phyloP scores from a whole-genome alignment of 331 rosid species.

The Acacia pycnantha region DNA sequence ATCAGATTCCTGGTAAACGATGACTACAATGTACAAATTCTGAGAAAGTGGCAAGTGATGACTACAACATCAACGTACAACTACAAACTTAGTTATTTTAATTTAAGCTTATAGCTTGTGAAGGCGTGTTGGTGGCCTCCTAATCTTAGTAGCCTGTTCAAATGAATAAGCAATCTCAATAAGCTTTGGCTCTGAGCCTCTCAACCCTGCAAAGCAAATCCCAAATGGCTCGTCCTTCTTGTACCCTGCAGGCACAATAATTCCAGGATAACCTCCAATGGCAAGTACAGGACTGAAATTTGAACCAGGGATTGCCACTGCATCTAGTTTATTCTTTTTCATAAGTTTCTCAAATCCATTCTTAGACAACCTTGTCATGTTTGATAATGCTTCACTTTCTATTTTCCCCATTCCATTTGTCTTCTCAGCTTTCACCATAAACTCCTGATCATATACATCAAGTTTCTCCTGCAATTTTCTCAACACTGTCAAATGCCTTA shows the following conservation, averaged over 20 bases:
- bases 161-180: slow-evolving; percentile 68
- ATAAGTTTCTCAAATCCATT: slow-evolving; percentile 61
- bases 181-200: slow-evolving; percentile 65
- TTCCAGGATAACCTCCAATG: slow-evolving; percentile 68
- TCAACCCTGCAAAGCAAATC: slow-evolving; percentile 58
- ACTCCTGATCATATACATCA: slow-evolving; percentile 46
- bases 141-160: slow-evolving; percentile 64
- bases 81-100: background rate
- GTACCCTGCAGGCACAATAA: slow-evolving; percentile 70
- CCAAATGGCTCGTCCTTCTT: slow-evolving; percentile 55
- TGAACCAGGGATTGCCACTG: slow-evolving; percentile 48
- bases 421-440: slow-evolving; percentile 45
- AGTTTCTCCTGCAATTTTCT: slow-evolving; percentile 51
- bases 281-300: slow-evolving; percentile 37
- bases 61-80: background rate
- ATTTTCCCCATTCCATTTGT: slow-evolving; percentile 46
- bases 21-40: background rate
- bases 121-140: slow-evolving; percentile 54
- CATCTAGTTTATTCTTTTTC: slow-evolving; percentile 52
- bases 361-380: slow-evolving; percentile 34
- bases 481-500: background rate
- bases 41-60: background rate
- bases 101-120: slow-evolving; percentile 8
- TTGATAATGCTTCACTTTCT: slow-evolving; percentile 38
- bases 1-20: background rate